phyloP scores from a whole-genome alignment of 192 early-diverging fungal genomes.

The Lunasporangiospora selenospora region DNA sequence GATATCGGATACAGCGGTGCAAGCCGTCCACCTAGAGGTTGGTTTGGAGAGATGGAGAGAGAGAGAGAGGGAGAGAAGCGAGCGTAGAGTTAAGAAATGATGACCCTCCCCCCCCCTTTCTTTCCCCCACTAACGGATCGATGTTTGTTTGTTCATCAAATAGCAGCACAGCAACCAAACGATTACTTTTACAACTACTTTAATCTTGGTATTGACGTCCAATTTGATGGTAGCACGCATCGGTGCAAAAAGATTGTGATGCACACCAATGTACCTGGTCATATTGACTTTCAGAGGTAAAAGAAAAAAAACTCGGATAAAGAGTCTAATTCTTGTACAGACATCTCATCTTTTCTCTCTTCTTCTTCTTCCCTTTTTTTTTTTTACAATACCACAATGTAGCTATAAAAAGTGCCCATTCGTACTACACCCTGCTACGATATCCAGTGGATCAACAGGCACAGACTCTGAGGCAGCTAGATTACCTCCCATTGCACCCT shows the following conservation, averaged over 20 bases:
- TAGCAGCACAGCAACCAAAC: conserved; percentile 52
- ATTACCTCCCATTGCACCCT: conserved; percentile 30
- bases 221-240: conserved; percentile 72
- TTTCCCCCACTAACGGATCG: not conserved
- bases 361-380: not conserved
- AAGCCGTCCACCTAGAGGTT: conserved; percentile 21
- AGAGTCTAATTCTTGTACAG: not conserved
- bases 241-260: conserved; percentile 74
- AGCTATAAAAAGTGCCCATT: conserved; percentile 67
- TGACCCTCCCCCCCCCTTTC: not conserved
- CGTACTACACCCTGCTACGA: conserved; percentile 47
- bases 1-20: conserved; percentile 37
- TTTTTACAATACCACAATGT: not conserved
- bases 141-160: not conserved
- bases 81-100: too few species aligned
- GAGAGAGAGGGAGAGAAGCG: too few species aligned
- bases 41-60: too few species aligned
- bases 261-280: conserved; percentile 74
- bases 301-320: conserved; percentile 15
- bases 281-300: conserved; percentile 74
- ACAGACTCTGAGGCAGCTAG: conserved; percentile 17
- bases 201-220: conserved; percentile 72
- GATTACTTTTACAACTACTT: conserved; percentile 86
- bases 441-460: not conserved
- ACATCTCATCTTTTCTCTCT: not conserved